phyloP scores from a whole-genome alignment of 192 early-diverging fungal species.

The Phycomyces blakesleeanus region DNA sequence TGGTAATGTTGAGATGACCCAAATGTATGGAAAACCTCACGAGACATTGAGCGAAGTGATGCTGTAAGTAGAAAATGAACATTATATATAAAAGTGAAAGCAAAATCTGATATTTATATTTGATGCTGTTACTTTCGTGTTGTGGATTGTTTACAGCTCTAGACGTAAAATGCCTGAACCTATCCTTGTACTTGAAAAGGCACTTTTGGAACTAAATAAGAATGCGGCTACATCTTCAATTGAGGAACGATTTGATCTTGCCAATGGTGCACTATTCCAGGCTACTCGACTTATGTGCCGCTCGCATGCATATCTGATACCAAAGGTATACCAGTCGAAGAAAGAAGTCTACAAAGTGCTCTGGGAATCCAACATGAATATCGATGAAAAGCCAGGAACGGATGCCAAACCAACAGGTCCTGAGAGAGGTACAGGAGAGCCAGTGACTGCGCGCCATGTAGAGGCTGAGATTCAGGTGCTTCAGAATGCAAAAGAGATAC shows the following conservation, averaged over 20 bases:
- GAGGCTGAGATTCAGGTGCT: slow-evolving; percentile 25
- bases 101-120: too few species aligned
- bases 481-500: slow-evolving; percentile 12
- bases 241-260: slow-evolving; percentile 13
- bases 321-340: slow-evolving; percentile 23
- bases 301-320: slow-evolving; percentile 12
- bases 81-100: too few species aligned
- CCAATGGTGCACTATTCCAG: slow-evolving; percentile 32
- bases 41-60: slow-evolving; percentile 13
- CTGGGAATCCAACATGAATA: not conserved
- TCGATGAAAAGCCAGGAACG: slow-evolving; percentile 18
- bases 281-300: slow-evolving; percentile 18
- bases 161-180: slow-evolving; percentile 16
- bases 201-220: slow-evolving; percentile 8
- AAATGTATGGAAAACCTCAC: slow-evolving; percentile 10
- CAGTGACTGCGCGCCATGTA: slow-evolving; percentile 16
- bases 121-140: too few species aligned
- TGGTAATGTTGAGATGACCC: slow-evolving; percentile 27
- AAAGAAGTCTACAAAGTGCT: slow-evolving; percentile 18
- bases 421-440: slow-evolving; percentile 13
- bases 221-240: slow-evolving; percentile 1
- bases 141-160: not conserved
- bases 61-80: slow-evolving; percentile 16
- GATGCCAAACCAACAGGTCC: not conserved
- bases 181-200: slow-evolving; percentile 7